Evolutionary conservation across 129 eudicot species (phyloP).

Genomic region (Logfia minima): DNA sequence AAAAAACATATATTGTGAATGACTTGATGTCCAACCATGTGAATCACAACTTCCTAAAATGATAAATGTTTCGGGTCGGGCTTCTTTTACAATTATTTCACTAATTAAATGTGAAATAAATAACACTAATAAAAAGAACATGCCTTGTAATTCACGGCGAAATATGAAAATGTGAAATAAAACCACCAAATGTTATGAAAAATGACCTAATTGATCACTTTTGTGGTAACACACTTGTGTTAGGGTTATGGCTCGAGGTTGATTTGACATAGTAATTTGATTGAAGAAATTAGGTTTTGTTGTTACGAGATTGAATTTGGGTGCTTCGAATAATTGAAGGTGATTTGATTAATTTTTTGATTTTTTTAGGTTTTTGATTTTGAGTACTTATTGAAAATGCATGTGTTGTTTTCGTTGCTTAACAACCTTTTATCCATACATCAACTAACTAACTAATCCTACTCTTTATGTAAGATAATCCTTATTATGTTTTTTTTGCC

Average conservation of each 20-base stretch:
- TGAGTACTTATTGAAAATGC: not conserved
- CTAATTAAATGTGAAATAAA: slow-evolving; percentile 62
- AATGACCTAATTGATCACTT: too few species aligned
- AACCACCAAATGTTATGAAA: too few species aligned
- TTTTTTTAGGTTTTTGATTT: not conserved
- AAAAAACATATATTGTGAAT: slow-evolving; percentile 87
- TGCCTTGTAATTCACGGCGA: too few species aligned
- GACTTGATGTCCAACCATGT: slow-evolving; percentile 95
- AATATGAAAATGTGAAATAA: slow-evolving; percentile 75
- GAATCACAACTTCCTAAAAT: slow-evolving; percentile 83
- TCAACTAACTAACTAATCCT: not conserved
- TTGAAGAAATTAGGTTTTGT: not conserved
- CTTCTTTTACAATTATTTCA: slow-evolving; percentile 63
- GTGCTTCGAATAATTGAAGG: not conserved
- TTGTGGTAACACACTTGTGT: too few species aligned
- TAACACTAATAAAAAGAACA: too few species aligned
- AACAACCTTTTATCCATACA: not conserved
- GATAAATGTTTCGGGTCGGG: slow-evolving; percentile 75
- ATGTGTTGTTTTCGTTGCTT: not conserved
- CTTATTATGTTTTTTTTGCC: too few species aligned
- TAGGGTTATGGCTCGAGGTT: slow-evolving; percentile 63
- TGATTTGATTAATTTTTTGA: too few species aligned
- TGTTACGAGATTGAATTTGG: not conserved
- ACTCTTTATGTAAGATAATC: too few species aligned
- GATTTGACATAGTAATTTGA: slow-evolving; percentile 30